Conservation (phyloP, 1,284 basidiomycete species). For the Clitocybe nebularis region DNA sequence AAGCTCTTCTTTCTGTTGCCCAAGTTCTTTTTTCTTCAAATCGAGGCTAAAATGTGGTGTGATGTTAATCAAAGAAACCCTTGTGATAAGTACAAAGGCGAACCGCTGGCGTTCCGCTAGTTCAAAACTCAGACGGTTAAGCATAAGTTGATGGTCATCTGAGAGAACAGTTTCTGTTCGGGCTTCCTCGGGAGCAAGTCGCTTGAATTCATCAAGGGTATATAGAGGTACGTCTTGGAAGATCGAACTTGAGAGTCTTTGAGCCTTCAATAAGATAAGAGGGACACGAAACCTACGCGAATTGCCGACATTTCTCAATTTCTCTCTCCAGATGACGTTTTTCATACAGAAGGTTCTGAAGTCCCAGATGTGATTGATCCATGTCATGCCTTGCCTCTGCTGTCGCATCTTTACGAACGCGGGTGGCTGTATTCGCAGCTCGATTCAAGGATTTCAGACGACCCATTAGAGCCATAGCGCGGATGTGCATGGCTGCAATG, state of each 20-base stretch:
- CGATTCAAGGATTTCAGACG: conserved; percentile 75
- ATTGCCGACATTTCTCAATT: conserved; percentile 83
- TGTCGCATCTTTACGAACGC: conserved; percentile 68
- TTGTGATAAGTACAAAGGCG: conserved; percentile 20
- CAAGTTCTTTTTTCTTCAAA: conserved; percentile 58
- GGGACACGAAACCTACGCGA: conserved; percentile 56
- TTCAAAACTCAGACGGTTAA: conserved; percentile 78
- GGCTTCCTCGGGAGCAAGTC: conserved; percentile 63
- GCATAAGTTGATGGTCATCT: conserved; percentile 75
- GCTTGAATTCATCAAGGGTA: conserved; percentile 58
- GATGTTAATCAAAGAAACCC: conserved; percentile 10
- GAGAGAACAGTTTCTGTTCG: conserved; percentile 54
- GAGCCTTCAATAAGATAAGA: conserved; percentile 8
- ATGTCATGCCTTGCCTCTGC: conserved; percentile 71
- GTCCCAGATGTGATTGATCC: conserved; percentile 77
- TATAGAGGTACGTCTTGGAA: conserved; percentile 79
- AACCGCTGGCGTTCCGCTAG: conserved; percentile 78
- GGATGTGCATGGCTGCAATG: conserved; percentile 49
- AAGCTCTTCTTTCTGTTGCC: conserved; percentile 65
- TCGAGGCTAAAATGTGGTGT: conserved; percentile 46
- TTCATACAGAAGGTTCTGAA: conserved; percentile 81
- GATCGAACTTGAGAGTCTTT: conserved; percentile 49
- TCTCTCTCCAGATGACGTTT: conserved; percentile 80
- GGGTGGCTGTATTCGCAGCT: conserved; percentile 64
- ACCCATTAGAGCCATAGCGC: conserved; percentile 67